These are phyloP conservation scores for Russula sp. DNA, from an alignment of 768 basidiomycete genomes.

Conservation along the genomic window DNA sequence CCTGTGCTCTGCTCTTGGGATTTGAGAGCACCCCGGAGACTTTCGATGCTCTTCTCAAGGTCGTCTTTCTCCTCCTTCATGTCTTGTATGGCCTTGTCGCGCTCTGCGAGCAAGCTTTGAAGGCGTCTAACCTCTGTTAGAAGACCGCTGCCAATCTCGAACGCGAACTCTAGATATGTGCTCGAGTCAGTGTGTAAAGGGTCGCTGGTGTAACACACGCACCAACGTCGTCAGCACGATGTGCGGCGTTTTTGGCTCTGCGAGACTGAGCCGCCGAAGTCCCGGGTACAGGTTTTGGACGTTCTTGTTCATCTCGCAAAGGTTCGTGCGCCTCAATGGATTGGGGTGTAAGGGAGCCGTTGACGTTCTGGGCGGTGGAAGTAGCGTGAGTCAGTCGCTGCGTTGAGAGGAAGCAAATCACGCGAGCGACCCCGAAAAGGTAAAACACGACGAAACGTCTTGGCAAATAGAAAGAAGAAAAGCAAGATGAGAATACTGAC, in stretches of 20 bases:
- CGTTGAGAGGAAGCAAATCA: constrained; percentile 15
- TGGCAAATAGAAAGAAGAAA: constrained; percentile 12
- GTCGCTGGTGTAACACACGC: constrained; percentile 30
- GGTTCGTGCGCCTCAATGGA: constrained; percentile 36
- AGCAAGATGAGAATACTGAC: constrained; percentile 36
- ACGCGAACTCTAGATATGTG: constrained; percentile 76
- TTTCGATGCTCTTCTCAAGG: constrained; percentile 73
- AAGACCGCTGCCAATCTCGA: constrained; percentile 92
- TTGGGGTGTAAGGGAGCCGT: constrained; percentile 29
- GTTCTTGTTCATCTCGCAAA: constrained; percentile 56
- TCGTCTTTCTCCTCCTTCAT: constrained; percentile 91
- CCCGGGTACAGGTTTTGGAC: constrained; percentile 50
- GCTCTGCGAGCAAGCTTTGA: constrained; percentile 84
- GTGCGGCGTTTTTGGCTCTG: constrained; percentile 86
- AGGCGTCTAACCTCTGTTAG: constrained; percentile 88
- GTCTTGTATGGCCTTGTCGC: constrained; percentile 88
- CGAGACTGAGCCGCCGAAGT: constrained; percentile 83
- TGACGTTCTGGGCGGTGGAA: constrained; percentile 24
- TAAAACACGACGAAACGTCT: constrained; percentile 14
- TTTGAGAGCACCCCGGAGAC: constrained; percentile 63
- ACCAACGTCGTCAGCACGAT: constrained; percentile 87
- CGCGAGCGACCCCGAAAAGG: constrained; percentile 8
- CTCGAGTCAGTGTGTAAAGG: not conserved
- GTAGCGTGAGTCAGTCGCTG: constrained; percentile 11
- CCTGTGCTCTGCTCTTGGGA: constrained; percentile 79